phyloP scores from a whole-genome alignment of 2,329 filamentous ascomycete genomes.

The Stagonosporopsis chrysanthemi region DNA sequence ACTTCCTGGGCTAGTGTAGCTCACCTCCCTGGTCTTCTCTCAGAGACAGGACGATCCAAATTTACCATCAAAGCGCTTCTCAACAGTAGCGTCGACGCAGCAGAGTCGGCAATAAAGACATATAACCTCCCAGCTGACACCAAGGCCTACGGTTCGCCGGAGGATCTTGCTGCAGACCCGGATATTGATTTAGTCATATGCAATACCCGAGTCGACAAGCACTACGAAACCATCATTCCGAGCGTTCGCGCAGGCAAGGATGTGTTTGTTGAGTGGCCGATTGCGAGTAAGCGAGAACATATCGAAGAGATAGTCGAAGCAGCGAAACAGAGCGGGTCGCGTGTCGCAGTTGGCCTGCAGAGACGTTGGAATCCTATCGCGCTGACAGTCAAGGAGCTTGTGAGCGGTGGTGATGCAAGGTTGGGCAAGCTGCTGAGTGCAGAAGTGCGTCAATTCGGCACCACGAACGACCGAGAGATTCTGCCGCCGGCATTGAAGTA shows the following conservation, averaged over 20 bases:
- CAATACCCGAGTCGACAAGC: conserved; percentile 62
- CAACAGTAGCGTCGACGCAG: conserved; percentile 54
- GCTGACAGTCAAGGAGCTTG: conserved; percentile 52
- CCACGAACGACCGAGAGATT: conserved; percentile 20
- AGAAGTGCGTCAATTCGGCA: conserved; percentile 22
- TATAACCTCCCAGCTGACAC: conserved; percentile 49
- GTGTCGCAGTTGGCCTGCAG: conserved; percentile 59
- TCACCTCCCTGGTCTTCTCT: conserved; percentile 67
- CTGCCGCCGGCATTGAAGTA: conserved; percentile 24
- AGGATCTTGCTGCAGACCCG: conserved; percentile 52
- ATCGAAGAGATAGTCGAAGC: conserved; percentile 32
- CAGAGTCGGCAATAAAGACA: conserved; percentile 50
- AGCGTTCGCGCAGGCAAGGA: conserved; percentile 62
- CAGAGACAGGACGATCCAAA: conserved; percentile 41
- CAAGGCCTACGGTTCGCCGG: conserved; percentile 55
- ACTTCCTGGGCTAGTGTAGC: conserved; percentile 63
- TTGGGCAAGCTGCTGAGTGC: conserved; percentile 53
- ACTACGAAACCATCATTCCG: conserved; percentile 57
- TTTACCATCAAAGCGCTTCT: conserved; percentile 58
- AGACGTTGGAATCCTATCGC: conserved; percentile 50
- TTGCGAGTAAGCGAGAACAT: conserved; percentile 48
- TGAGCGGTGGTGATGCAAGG: conserved; percentile 26
- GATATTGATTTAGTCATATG: conserved; percentile 58
- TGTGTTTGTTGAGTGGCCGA: conserved; percentile 63
- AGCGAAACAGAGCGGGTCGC: conserved; percentile 50